A percentile compares a stretch with the other conserved stretches of the same genome.
Conservation (phyloP, 345 rosid genomes). For the Brassica carinata region DNA sequence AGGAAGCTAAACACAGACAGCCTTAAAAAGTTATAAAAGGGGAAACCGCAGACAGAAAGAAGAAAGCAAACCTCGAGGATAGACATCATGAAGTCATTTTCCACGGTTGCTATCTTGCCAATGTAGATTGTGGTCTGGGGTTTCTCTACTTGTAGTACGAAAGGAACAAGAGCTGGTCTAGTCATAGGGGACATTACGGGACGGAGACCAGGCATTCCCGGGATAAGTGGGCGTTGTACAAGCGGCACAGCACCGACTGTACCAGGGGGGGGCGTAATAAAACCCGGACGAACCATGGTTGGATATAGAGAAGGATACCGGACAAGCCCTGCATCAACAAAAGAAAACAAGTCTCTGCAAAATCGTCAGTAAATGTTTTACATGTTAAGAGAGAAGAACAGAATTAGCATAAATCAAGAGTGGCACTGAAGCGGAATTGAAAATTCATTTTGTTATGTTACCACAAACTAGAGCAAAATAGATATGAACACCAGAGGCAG, state of each 20-base stretch:
- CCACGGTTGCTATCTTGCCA: constrained; percentile 93
- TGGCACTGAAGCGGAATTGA: constrained; percentile 25
- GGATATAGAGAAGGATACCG: constrained; percentile 79
- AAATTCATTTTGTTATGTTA: constrained; percentile 56
- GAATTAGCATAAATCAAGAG: constrained; percentile 30
- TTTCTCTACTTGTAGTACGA: constrained; percentile 69
- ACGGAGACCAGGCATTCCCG: constrained; percentile 74
- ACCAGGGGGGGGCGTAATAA: constrained; percentile 87
- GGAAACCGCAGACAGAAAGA: constrained; percentile 11
- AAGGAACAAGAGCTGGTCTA: constrained; percentile 71
- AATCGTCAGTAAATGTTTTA: constrained; percentile 57
- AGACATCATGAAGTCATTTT: constrained; percentile 84
- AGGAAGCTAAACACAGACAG: constrained; percentile 2
- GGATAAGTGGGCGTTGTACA: constrained; percentile 64
- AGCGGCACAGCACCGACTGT: constrained; percentile 57
- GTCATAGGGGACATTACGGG: constrained; percentile 64
- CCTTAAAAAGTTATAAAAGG: neutral
- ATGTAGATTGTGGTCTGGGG: constrained; percentile 95
- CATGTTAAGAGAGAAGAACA: constrained; percentile 32
- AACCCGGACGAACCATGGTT: constrained; percentile 73
- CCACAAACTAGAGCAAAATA: constrained; percentile 91
- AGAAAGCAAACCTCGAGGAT: constrained; percentile 62
- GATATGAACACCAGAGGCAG: constrained; percentile 84
- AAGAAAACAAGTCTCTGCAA: constrained; percentile 64
- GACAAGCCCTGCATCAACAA: constrained; percentile 67